Evolutionary conservation across 306 rosid genomes (phyloP).

Genomic region (Dryas alaskensis): DNA sequence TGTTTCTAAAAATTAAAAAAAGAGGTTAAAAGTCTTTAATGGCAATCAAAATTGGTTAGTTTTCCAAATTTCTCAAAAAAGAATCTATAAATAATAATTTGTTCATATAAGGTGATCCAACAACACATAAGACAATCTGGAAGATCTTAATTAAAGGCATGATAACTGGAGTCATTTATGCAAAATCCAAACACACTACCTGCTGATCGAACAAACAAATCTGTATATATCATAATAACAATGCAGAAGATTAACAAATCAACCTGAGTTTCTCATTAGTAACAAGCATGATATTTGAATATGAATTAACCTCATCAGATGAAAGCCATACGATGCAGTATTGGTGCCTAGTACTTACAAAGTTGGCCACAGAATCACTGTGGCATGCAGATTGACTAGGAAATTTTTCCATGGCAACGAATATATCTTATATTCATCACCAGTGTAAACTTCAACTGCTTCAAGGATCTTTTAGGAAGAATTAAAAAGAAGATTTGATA

Average conservation of each 20-base stretch:
- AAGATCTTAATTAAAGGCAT: slow-evolving; percentile 2
- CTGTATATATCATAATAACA: neutral
- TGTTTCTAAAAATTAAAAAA: too few relatives aligned
- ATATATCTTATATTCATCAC: neutral
- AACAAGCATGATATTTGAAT: too few relatives aligned
- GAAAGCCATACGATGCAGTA: neutral
- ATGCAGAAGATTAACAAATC: neutral
- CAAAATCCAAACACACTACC: neutral
- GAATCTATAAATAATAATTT: neutral
- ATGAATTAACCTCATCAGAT: neutral
- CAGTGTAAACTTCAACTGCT: slow-evolving; percentile 4
- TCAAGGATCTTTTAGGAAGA: neutral
- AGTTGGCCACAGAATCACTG: slow-evolving; percentile 5
- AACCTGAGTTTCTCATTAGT: too few relatives aligned
- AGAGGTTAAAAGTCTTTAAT: too few relatives aligned
- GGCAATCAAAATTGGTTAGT: too few relatives aligned
- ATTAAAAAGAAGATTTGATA: neutral
- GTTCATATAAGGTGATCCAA: slow-evolving; percentile 7
- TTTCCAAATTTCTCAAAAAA: too few relatives aligned
- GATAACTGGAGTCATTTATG: neutral
- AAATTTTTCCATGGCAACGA: slow-evolving; percentile 3
- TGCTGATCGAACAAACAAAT: neutral
- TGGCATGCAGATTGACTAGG: neutral
- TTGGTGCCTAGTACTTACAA: slow-evolving; percentile 1
- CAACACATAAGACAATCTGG: neutral